These are phyloP conservation scores for Hammondia hammondi DNA, from an alignment of 169 alveolate genomes.

Conservation along the genomic window DNA sequence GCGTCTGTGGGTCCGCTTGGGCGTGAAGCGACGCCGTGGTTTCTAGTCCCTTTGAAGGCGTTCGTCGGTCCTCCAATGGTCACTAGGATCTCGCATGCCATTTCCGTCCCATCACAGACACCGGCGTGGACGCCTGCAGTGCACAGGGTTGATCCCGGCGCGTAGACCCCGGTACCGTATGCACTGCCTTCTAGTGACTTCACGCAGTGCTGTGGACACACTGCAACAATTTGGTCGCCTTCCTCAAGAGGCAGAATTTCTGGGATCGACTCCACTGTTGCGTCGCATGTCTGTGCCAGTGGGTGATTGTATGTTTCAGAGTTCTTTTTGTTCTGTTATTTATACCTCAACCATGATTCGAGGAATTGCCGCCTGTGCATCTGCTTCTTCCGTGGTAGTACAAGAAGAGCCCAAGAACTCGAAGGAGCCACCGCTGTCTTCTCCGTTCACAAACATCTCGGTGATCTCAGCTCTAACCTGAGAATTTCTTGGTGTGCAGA, in stretches of 20 bases:
- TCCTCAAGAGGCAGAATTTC: background rate
- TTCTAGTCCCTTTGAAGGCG: background rate
- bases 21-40: background rate
- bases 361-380: background rate
- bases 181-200: background rate
- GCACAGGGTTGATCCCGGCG: slow-evolving; percentile 61
- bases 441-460: slow-evolving; percentile 66
- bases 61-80: background rate
- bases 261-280: slow-evolving; percentile 30
- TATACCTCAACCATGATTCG: slow-evolving; percentile 35
- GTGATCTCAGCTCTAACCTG: slow-evolving; percentile 66
- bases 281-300: slow-evolving; percentile 14
- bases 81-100: background rate
- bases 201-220: slow-evolving; percentile 42
- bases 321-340: background rate
- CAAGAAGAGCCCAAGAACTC: slow-evolving; percentile 65
- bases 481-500: background rate
- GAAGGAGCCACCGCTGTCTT: slow-evolving; percentile 70
- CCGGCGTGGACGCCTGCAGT: slow-evolving; percentile 56
- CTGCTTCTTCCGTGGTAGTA: background rate
- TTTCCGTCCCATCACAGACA: background rate
- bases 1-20: slow-evolving; percentile 2
- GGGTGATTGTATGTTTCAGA: background rate
- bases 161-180: slow-evolving; percentile 32
- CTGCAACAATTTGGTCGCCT: slow-evolving; percentile 16